Evolutionary conservation across 768 basidiomycete species (phyloP).

Genomic region (Lentinula sp.): DNA sequence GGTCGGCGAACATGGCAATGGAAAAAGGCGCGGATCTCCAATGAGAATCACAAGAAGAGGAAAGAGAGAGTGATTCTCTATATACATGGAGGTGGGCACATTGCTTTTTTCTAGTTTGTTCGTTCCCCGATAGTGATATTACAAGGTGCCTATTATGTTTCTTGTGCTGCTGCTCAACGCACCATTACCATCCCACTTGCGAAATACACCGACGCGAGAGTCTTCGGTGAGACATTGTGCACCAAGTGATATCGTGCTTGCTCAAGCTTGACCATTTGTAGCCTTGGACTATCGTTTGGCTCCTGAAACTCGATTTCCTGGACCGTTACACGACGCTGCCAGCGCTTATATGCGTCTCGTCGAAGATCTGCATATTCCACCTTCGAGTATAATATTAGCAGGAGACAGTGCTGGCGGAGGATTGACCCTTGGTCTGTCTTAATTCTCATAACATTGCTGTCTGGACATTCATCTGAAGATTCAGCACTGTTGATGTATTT

Average conservation of each 20-base stretch:
- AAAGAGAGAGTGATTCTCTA: slow-evolving; percentile 86
- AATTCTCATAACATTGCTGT: not conserved
- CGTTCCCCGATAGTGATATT: not conserved
- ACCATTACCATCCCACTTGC: slow-evolving; percentile 87
- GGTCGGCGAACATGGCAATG: slow-evolving; percentile 91
- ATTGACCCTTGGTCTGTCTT: slow-evolving; percentile 41
- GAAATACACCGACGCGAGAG: slow-evolving; percentile 81
- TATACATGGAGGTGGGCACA: slow-evolving; percentile 77
- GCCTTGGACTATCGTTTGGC: slow-evolving; percentile 95
- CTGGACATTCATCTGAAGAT: too few relatives aligned
- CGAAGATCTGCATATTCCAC: slow-evolving; percentile 84
- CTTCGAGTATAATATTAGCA: slow-evolving; percentile 82
- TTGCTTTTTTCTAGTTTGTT: slow-evolving; percentile 1
- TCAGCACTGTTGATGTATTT: slow-evolving; percentile 84
- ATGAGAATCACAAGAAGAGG: slow-evolving; percentile 28
- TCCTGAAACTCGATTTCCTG: slow-evolving; percentile 92
- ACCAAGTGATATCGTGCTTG: not conserved
- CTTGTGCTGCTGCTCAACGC: slow-evolving; percentile 86
- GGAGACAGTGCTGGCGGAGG: slow-evolving; percentile 97
- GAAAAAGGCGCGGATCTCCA: slow-evolving; percentile 29
- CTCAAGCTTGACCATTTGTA: slow-evolving; percentile 20
- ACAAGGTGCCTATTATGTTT: slow-evolving; percentile 86
- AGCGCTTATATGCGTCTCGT: slow-evolving; percentile 81
- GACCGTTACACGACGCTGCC: slow-evolving; percentile 81
- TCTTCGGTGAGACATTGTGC: slow-evolving; percentile 51